Evolutionary conservation across 768 basidiomycete species (phyloP).

Genomic region (Tricholoma sp.): DNA sequence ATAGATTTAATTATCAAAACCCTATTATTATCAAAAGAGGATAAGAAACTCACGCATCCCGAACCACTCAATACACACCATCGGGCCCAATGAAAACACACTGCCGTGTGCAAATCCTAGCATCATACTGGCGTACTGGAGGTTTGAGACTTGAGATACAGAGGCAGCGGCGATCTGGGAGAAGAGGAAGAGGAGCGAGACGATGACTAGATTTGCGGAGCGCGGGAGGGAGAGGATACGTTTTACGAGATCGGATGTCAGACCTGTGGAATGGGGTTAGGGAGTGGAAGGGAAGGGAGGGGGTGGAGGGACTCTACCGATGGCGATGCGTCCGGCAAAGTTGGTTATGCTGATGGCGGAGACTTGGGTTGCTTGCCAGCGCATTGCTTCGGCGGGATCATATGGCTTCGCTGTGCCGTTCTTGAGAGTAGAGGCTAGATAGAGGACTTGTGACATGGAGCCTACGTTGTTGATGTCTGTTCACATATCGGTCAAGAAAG

Average conservation of each 20-base stretch:
- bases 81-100: slow-evolving; percentile 66
- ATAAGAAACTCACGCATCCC: slow-evolving; percentile 61
- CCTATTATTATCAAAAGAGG: neutral
- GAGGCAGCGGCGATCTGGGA: slow-evolving; percentile 61
- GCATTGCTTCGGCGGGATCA: slow-evolving; percentile 58
- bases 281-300: neutral
- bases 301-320: slow-evolving; percentile 43
- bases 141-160: slow-evolving; percentile 44
- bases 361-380: slow-evolving; percentile 83
- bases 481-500: neutral
- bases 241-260: slow-evolving; percentile 63
- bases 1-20: neutral
- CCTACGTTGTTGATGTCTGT: slow-evolving; percentile 80
- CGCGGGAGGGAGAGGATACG: slow-evolving; percentile 55
- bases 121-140: slow-evolving; percentile 52
- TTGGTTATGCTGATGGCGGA: slow-evolving; percentile 80
- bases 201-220: slow-evolving; percentile 61
- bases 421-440: slow-evolving; percentile 12
- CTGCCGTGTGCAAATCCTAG: slow-evolving; percentile 72
- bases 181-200: slow-evolving; percentile 61
- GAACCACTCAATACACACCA: slow-evolving; percentile 86
- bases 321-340: slow-evolving; percentile 69
- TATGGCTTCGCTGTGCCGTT: slow-evolving; percentile 54
- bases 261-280: slow-evolving; percentile 30
- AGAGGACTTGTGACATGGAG: slow-evolving; percentile 64